Base-by-base conservation (phyloP, 306 rosid species). In the Prunus mongolica region DNA sequence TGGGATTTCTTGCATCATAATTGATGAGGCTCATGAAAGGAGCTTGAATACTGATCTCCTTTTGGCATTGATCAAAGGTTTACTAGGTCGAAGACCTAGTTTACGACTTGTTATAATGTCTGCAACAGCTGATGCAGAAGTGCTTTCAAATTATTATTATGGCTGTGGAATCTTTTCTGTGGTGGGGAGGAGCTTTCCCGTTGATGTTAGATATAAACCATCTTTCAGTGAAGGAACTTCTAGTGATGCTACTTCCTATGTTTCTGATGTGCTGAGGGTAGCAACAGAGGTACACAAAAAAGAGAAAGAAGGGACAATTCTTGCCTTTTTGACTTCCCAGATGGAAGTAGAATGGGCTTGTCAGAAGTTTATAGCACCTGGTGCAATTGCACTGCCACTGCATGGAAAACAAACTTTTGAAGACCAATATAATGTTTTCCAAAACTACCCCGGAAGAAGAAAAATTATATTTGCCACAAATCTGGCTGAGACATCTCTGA, bases 1-100 rank as follows among this genome's bases (percentile, higher is more conserved):
- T 18, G 86, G 75, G 80, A 66, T 92, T 82, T 95, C 98, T 0
- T 92, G 97, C 82, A 83, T 95, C 76, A 83, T 95, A 80, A 85
- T 95, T 67, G 99, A 95, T 6, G 99, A 95, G 87, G 99, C 96
- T 78, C 99, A 95, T 60, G 99, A 95, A 81, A 88, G 99, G 86
- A 95, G 96, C 81, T 77, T 95, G 82, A 92, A 91, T 77, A 95
- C 98, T 65, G 99, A 95, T 91, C 89, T 95, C 19, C 91, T 95
- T 75, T 62, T 95, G 90, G 93, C 98, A 65, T 78, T 92, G 72
- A 74, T 95, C 44, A 95, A 88, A 82, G 62, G 80, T 79, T 84
- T 95, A 70, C 91, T 95, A 10, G 69, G 74, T 72, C 74, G 67
- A 79, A 91, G 93, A 84, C 25, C 15, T 71, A 87, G 88, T 47